phyloP scores from a whole-genome alignment of 495 filamentous ascomycete genomes.

The Cetradonia linearis region DNA sequence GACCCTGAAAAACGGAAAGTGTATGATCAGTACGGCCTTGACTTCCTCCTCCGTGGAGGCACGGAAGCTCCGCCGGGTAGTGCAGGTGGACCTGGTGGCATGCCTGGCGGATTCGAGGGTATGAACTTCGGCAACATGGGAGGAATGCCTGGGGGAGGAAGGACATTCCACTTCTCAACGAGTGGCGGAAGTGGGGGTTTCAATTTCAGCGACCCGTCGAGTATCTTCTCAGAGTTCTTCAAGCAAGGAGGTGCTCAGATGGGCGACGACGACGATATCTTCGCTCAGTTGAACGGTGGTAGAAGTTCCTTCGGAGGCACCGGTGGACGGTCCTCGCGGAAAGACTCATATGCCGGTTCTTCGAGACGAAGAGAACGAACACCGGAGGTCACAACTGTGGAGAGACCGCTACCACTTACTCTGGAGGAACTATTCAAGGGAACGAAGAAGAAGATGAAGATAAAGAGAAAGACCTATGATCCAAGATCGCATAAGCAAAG shows the following conservation, averaged over 20 bases:
- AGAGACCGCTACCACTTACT: slow-evolving; percentile 68
- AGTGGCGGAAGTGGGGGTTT: slow-evolving; percentile 45
- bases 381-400: slow-evolving; percentile 85
- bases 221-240: slow-evolving; percentile 76
- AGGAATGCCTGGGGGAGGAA: slow-evolving; percentile 42
- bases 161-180: slow-evolving; percentile 69
- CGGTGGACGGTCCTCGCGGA: slow-evolving; percentile 28
- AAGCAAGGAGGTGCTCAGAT: slow-evolving; percentile 41
- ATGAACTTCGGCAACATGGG: slow-evolving; percentile 45
- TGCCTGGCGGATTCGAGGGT: slow-evolving; percentile 38
- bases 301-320: slow-evolving; percentile 29
- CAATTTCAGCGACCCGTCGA: slow-evolving; percentile 55
- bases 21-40: slow-evolving; percentile 91
- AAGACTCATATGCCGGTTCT: slow-evolving; percentile 25
- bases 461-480: slow-evolving; percentile 93
- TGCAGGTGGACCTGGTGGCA: slow-evolving; percentile 42
- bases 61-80: slow-evolving; percentile 53
- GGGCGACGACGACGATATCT: slow-evolving; percentile 47
- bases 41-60: slow-evolving; percentile 82
- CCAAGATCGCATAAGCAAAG: slow-evolving; percentile 63
- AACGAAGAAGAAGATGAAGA: slow-evolving; percentile 88
- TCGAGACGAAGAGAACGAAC: slow-evolving; percentile 42
- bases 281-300: slow-evolving; percentile 38
- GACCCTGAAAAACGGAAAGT: slow-evolving; percentile 95
- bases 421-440: slow-evolving; percentile 83